These are phyloP conservation scores for Phlebiopsis gigantea DNA, from an alignment of 768 basidiomycete species.

Conservation along the genomic window DNA sequence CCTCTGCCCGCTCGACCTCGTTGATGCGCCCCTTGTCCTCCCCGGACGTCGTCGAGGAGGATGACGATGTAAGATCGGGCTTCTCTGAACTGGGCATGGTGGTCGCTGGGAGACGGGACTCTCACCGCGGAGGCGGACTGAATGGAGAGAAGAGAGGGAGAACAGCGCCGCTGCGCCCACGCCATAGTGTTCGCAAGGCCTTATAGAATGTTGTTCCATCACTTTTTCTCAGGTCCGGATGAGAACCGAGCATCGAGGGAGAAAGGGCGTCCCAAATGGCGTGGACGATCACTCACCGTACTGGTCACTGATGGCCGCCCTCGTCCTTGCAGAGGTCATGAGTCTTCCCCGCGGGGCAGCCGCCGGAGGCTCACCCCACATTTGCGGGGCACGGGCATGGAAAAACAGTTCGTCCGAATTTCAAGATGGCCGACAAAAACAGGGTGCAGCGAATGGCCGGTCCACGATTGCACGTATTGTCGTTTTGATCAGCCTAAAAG, in stretches of 20 bases:
- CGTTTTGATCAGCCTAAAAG: no score
- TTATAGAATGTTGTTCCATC: not conserved
- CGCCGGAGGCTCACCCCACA: not conserved
- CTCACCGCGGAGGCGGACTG: conserved; percentile 2
- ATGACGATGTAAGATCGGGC: conserved; percentile 14
- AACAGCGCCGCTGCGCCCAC: not conserved
- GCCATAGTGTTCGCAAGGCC: not conserved
- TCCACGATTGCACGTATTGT: no score
- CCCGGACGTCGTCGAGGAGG: conserved; percentile 16
- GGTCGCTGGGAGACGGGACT: not conserved
- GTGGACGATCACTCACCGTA: not conserved
- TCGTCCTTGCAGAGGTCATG: not conserved
- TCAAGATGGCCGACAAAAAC: not conserved
- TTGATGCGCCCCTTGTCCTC: conserved; percentile 24
- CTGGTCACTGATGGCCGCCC: not conserved
- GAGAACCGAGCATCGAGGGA: not conserved
- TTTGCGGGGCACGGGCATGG: not conserved
- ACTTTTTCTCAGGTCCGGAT: not conserved
- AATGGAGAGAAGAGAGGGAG: conserved; percentile 1
- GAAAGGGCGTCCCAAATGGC: not conserved
- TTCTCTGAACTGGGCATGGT: conserved; percentile 8
- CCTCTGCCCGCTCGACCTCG: conserved; percentile 17
- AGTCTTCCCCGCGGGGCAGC: not conserved
- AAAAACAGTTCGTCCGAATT: not conserved
- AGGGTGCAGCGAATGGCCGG: not conserved